These are phyloP conservation scores for Dactylellina haptotyla DNA, from an alignment of 2,329 filamentous ascomycete species.

Conservation along the genomic window DNA sequence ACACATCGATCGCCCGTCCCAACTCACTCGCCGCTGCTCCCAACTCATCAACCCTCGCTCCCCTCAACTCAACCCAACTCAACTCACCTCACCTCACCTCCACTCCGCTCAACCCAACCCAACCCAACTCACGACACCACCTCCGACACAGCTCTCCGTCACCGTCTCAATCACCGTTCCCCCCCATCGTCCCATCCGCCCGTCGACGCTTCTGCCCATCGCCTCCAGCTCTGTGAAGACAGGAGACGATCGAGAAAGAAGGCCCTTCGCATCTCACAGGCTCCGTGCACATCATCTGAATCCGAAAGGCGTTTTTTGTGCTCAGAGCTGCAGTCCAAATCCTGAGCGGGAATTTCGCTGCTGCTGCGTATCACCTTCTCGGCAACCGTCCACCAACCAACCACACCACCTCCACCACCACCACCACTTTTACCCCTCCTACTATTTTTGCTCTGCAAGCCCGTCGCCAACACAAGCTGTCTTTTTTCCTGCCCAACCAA, in stretches of 20 bases:
- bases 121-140: constrained; percentile 9
- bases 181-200: no score
- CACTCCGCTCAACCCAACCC: no score
- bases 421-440: constrained; percentile 48
- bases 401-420: constrained; percentile 9
- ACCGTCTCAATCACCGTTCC: constrained; percentile 3
- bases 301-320: constrained; percentile 10
- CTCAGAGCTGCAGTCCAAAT: not conserved
- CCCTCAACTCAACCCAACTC: no score
- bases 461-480: constrained; percentile 41
- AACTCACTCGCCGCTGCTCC: not conserved
- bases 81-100: not conserved
- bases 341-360: constrained; percentile 51
- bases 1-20: no score
- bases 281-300: not conserved
- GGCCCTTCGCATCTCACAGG: not conserved
- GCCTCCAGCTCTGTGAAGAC: not conserved
- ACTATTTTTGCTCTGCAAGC: constrained; percentile 38
- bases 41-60: not conserved
- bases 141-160: constrained; percentile 31
- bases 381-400: constrained; percentile 47
- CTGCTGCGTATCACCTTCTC: constrained; percentile 38
- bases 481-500: constrained; percentile 48
- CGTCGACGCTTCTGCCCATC: not conserved
- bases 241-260: not conserved